These are phyloP conservation scores for Zopfochytrium polystomum DNA, from an alignment of 371 early-diverging fungal species.

Conservation along the genomic window DNA sequence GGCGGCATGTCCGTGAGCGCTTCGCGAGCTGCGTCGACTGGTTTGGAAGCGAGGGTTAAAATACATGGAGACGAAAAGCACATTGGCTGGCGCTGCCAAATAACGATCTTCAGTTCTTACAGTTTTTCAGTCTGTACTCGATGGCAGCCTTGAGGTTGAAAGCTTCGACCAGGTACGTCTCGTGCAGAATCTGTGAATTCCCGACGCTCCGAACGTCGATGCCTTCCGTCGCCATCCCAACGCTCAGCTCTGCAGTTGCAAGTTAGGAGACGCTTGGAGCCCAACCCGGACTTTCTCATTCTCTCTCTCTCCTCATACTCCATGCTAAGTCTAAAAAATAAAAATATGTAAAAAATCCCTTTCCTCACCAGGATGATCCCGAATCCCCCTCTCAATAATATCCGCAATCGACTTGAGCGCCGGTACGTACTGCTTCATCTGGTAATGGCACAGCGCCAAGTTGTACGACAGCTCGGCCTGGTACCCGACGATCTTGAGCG, in stretches of 20 bases:
- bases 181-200: constrained; percentile 52
- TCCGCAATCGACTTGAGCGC: constrained; percentile 53
- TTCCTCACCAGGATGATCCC: constrained; percentile 56
- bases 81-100: background rate
- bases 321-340: background rate
- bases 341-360: background rate
- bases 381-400: constrained; percentile 53
- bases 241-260: constrained; percentile 42
- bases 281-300: background rate
- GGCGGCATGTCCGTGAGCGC: constrained; percentile 59
- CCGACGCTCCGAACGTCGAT: constrained; percentile 54
- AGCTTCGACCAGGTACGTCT: constrained; percentile 52
- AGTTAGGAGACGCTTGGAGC: background rate
- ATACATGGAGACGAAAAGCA: background rate
- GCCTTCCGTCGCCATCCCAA: constrained; percentile 56
- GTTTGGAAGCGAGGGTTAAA: background rate
- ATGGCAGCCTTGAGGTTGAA: constrained; percentile 61
- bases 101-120: constrained; percentile 22
- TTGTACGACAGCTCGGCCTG: constrained; percentile 49
- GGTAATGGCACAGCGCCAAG: constrained; percentile 52
- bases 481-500: constrained; percentile 46
- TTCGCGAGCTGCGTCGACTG: constrained; percentile 53
- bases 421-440: constrained; percentile 46
- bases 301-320: background rate
- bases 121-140: constrained; percentile 53